A percentile compares a stretch with the other conserved stretches of the same genome.
Conservation (phyloP, 129 eudicot genomes). For the Centaurea solstitialis region DNA sequence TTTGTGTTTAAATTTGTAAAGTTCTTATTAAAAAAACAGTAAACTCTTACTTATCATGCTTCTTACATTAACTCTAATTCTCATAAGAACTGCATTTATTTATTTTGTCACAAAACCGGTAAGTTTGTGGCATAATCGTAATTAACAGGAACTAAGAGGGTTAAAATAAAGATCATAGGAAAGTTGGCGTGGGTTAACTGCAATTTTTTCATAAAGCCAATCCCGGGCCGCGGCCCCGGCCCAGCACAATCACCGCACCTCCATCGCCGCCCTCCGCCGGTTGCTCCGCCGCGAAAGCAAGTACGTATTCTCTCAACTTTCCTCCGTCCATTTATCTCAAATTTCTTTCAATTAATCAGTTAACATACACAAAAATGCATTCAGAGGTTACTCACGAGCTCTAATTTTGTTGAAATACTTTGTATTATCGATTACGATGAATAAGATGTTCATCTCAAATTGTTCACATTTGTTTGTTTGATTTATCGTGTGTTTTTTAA, state of each 20-base stretch:
- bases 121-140: too few relatives aligned
- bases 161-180: background rate
- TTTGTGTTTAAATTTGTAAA: too few relatives aligned
- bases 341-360: background rate
- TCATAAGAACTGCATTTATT: too few relatives aligned
- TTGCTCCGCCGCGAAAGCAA: constrained; percentile 18
- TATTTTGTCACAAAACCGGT: too few relatives aligned
- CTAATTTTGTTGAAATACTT: constrained; percentile 14
- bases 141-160: too few relatives aligned
- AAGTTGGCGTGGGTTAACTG: constrained; percentile 1
- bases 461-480: background rate
- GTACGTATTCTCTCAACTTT: constrained; percentile 14
- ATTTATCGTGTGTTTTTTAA: background rate
- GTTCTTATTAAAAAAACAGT: too few relatives aligned
- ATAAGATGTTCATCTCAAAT: background rate
- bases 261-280: constrained; percentile 1
- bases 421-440: constrained; percentile 1
- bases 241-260: background rate
- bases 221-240: background rate
- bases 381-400: background rate
- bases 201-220: constrained; percentile 1
- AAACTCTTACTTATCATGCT: too few relatives aligned
- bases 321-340: background rate
- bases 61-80: too few relatives aligned
- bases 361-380: background rate